Conservation (phyloP, 129 eudicot genomes). For the Flaveria sonorensis region DNA sequence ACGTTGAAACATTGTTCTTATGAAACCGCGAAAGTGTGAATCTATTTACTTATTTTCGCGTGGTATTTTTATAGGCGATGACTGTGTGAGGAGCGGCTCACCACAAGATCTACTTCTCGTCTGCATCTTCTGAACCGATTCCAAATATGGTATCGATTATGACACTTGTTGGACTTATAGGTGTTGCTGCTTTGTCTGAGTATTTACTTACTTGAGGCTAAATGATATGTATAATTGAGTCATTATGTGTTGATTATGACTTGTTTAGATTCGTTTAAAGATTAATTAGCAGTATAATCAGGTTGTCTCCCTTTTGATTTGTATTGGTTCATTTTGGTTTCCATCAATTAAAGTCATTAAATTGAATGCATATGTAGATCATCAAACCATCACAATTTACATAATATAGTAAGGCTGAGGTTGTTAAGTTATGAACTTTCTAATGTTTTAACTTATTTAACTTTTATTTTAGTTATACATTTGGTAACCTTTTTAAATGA, state of each 20-base stretch:
- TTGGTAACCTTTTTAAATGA: not conserved
- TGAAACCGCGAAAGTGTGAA: too few species aligned
- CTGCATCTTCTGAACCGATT: conserved; percentile 47
- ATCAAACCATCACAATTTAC: not conserved
- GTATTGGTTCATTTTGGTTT: not conserved
- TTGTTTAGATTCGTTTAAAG: not conserved
- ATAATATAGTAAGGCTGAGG: too few species aligned
- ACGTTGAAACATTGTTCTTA: not conserved
- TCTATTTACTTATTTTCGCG: not conserved
- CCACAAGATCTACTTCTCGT: conserved; percentile 75
- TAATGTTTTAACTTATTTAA: not conserved
- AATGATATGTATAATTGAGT: not conserved
- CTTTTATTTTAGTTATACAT: not conserved
- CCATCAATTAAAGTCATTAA: too few species aligned
- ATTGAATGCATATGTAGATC: not conserved
- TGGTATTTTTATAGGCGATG: conserved; percentile 71
- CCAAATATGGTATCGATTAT: conserved; percentile 56
- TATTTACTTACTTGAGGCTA: conserved; percentile 30
- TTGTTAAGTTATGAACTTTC: not conserved
- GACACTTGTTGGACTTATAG: conserved; percentile 68
- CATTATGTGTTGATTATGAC: not conserved
- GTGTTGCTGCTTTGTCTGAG: conserved; percentile 53
- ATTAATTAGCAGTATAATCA: not conserved
- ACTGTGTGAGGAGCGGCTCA: conserved; percentile 79
- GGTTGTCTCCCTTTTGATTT: not conserved